Base-by-base conservation (phyloP, 805 yeast genomes). In the Wickerhamiella occidentalis region DNA sequence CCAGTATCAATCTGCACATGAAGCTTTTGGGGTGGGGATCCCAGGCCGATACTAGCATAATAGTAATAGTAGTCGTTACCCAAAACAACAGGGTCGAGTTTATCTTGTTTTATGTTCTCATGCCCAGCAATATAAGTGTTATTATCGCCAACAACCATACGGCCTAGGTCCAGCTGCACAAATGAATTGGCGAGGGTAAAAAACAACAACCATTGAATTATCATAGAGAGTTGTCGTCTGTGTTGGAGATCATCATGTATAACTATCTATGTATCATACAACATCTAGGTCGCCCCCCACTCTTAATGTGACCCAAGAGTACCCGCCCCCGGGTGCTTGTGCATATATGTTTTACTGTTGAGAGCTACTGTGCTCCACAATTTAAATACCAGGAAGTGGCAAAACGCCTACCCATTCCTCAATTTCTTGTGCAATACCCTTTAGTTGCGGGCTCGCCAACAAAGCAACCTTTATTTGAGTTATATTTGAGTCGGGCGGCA, bases 401-500 rank as follows among this genome's bases (percentile, higher is more conserved):
- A 52, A 48, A 4, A 23, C 22, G 9, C 52, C 52, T 3, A 55
- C 59, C 62, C 62, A 58, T 6, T 47, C 46, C 36, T 55, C 42
- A 21, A 58, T 58, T 41, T 54, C 54, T 28, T 45, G 44, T 6
- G 53, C 56, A 19, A 58, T 54, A 33, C 55, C 55, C 25, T 56
- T 56, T 29, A 58, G 54, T 37, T 56, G 57, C 6, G 60, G 56
- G 13, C 57, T 55, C 28, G 58, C 56, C 60, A 78, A 75, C 56
- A 85, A 76, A 64, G 78, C 78, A 58, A 82, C 81, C 75, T 90
- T 92, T 79, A 86, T 97, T 74, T 86, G 87, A 66, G 90, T 80
- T 71, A 80, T 88, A 75, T 88, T 88, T 54, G 95, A 95, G 52
- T 82, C 94, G 69, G 76, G 78, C 61, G 97, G 96, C 64, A 90